phyloP scores from a whole-genome alignment of 129 eudicot species.

The Oenanthe sinensis region DNA sequence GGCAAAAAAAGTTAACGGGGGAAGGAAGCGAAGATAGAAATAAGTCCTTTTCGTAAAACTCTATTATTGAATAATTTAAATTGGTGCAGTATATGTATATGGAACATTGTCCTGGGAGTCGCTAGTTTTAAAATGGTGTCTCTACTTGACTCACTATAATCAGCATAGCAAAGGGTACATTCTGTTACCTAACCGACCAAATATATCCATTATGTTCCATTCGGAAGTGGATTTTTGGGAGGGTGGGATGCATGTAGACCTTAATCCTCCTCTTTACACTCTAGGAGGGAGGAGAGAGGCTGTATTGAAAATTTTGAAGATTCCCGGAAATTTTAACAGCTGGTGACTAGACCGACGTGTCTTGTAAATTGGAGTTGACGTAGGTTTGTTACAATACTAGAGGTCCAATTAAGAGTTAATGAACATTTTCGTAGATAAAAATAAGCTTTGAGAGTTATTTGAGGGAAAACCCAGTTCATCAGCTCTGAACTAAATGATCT shows the following conservation, averaged over 20 bases:
- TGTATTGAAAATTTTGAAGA: background rate
- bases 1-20: background rate
- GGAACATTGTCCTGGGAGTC: background rate
- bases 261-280: background rate
- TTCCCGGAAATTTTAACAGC: background rate
- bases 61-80: background rate
- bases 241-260: background rate
- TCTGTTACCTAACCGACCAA: background rate
- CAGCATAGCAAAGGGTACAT: background rate
- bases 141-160: background rate
- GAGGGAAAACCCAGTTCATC: background rate
- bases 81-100: background rate
- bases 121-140: background rate
- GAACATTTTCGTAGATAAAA: background rate
- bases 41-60: background rate
- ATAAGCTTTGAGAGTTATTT: background rate
- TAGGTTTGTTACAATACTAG: background rate
- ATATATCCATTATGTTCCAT: background rate
- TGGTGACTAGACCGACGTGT: background rate
- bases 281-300: background rate
- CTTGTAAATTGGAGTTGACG: background rate
- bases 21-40: background rate
- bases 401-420: background rate
- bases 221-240: background rate
- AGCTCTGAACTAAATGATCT: background rate